Evolutionary conservation across 345 rosid species (phyloP).

Genomic region (rapeseed (Brassica napus)): Da-Ae NC_063434.1:25889001-25889500

Average conservation of each 20-base stretch:
- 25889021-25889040: no score
- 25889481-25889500: background rate
- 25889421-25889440: background rate
- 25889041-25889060: background rate
- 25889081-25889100: background rate
- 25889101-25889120: background rate
- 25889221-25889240: background rate
- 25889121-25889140: background rate
- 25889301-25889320: conserved; percentile 54
- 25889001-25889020: no score
- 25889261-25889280: conserved; percentile 29
- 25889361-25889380: conserved; percentile 55
- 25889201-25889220: background rate
- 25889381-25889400: conserved; percentile 56
- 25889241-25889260: background rate
- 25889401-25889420: conserved; percentile 51
- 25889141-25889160: background rate
- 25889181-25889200: background rate
- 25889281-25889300: conserved; percentile 51
- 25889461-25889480: background rate
- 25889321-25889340: conserved; percentile 40
- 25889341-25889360: conserved; percentile 40
- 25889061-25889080: background rate
- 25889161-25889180: background rate
- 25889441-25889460: background rate